Base-by-base conservation (phyloP, 1,284 basidiomycete genomes). In the Fomitopsis palustris region DNA sequence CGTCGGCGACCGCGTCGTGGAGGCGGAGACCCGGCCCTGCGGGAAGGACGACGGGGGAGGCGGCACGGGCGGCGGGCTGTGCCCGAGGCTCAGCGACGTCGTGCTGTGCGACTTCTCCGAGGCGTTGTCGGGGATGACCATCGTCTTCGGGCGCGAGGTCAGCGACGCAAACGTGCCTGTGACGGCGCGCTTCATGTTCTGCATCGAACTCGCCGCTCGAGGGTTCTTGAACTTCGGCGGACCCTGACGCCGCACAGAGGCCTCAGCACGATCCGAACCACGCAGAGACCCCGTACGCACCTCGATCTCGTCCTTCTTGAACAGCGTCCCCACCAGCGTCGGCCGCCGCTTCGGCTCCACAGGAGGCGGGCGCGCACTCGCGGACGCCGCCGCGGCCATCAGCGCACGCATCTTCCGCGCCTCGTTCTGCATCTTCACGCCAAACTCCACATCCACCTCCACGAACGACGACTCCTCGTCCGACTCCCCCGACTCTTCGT, bases 151-250 rank as follows among this genome's bases (percentile, higher is more conserved):
- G 5, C 56, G 35, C 65, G 65, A 54, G 31, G 31, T 52, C n/a
- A 68, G 54, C 55, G 61, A n/a, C 9, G 60, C 55, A 42, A 70
- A 35, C 19, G 64, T 57, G 52, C 61, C 63, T 17, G 69, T 62
- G 58, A 72, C 61, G n/a, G 66, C 59, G 52, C 69, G 68, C 14
- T 72, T 69, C n/a, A 74, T 66, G 64, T 68, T 72, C 43, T 56
- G 49, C 67, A 72, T 68, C 38, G 70, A 70, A 21, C 65, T 58
- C 16, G 68, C 59, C 25, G 66, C 53, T 25, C 64, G 63, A 29
- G 68, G 59, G 29, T 57, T 57, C 47, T 35, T 57, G 49, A 57
- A 57, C 33, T 14, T 10, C 4, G 56, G 56, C 27, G 56, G 47
- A 10, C 23, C 49, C 56, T 57, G 25, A 31, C 49, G 43, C 17